Conservation (phyloP, 2,329 filamentous ascomycete species). For the Diaporthe helianthi region DNA sequence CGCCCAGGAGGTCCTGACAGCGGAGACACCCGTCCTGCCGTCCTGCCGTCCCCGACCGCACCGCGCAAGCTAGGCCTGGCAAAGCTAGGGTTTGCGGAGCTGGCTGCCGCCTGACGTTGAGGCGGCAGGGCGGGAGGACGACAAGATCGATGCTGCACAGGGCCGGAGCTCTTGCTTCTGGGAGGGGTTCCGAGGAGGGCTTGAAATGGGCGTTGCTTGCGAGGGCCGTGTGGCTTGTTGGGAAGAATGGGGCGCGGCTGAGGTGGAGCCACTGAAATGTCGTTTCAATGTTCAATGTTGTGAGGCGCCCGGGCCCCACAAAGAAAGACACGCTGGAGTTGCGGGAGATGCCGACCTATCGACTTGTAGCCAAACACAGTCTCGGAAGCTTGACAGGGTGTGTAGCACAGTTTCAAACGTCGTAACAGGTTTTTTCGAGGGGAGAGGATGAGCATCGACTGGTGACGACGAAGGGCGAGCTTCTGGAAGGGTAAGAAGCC, state of each 20-base stretch:
- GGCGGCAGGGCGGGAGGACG: not conserved
- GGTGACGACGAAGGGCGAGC: not conserved
- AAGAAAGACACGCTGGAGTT: not conserved
- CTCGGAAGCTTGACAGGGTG: not conserved
- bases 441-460: not conserved
- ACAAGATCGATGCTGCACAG: not conserved
- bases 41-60: not conserved
- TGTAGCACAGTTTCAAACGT: constrained; percentile 15
- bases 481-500: constrained; percentile 5
- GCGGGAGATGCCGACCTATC: not conserved
- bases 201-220: constrained; percentile 3
- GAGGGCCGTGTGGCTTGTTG: not conserved
- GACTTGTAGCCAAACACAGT: not conserved
- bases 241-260: not conserved
- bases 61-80: constrained; percentile 10
- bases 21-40: constrained; percentile 22
- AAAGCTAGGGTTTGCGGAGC: constrained; percentile 12
- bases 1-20: constrained; percentile 11
- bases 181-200: not conserved
- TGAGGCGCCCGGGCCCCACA: constrained; percentile 1
- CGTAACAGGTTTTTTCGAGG: not conserved
- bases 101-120: not conserved
- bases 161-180: not conserved
- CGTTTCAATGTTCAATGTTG: no score
- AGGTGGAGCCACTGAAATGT: not conserved